A percentile compares a stretch with the other conserved stretches of the same genome.
These are phyloP conservation scores for Maudiozyma saulgeensis DNA, from an alignment of 805 yeast genomes.

Conservation along the genomic window DNA sequence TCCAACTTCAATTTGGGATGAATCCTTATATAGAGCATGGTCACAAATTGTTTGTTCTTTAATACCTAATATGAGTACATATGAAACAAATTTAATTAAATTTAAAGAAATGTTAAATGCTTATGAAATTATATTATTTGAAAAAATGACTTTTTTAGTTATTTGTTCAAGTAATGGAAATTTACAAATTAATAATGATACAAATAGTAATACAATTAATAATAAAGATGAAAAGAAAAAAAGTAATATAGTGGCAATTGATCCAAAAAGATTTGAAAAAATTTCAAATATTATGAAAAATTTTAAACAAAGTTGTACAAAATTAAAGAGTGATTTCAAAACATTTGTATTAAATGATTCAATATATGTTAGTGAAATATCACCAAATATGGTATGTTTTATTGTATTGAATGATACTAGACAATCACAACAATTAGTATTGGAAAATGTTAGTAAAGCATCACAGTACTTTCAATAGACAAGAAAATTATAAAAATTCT, in stretches of 20 bases:
- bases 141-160: constrained; percentile 78
- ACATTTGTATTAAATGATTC: constrained; percentile 60
- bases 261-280: constrained; percentile 90
- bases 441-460: constrained; percentile 51
- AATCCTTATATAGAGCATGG: constrained; percentile 93
- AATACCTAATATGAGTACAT: constrained; percentile 80
- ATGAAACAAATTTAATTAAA: constrained; percentile 64
- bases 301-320: constrained; percentile 84
- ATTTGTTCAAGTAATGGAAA: constrained; percentile 33
- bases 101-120: constrained; percentile 72
- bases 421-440: constrained; percentile 31
- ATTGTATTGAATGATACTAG: constrained; percentile 41
- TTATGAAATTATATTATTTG: constrained; percentile 83
- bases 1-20: constrained; percentile 97
- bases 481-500: not conserved
- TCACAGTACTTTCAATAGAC: constrained; percentile 39
- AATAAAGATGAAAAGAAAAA: constrained; percentile 13
- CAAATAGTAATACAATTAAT: constrained; percentile 23
- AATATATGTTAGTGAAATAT: constrained; percentile 44
- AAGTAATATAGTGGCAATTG: constrained; percentile 33
- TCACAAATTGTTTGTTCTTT: constrained; percentile 88
- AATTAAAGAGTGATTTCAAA: constrained; percentile 75
- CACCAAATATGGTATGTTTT: constrained; percentile 54
- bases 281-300: constrained; percentile 90
- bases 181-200: constrained; percentile 12